Base-by-base conservation (phyloP, 1,139 yeast genomes). In the Tardiomyces blankii region DNA sequence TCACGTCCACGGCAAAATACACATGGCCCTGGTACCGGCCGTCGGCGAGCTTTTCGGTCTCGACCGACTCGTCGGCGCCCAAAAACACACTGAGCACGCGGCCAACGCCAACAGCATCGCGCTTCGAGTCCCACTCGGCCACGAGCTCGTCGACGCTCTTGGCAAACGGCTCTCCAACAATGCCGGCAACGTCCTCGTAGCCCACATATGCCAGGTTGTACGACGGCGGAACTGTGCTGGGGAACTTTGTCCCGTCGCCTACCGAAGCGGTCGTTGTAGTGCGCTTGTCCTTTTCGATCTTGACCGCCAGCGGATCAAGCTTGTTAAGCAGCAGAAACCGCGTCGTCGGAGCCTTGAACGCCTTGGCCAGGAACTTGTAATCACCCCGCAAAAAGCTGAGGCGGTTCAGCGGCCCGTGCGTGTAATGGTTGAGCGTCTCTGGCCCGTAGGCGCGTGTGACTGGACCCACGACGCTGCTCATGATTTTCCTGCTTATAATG, bases 321-420 rank as follows among this genome's bases (percentile, higher is more conserved):
- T 66, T 53, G 13, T 64, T 56, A 39, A 74, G 76, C 42, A 83
- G 76, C 7, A 86, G 59, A 51, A 85, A 78, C 47, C 77, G 67
- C 1, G 91, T 69, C 5, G 72, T 63, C 1, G 74, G 67, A 54
- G 76, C 80, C 13, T 56, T 61, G 40, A 80, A 59, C 1, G 88
- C 78, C 33, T 64, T 58, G 42, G 67, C 55, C 21, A 88, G 72
- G 57, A 86, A 88, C 30, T 69, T 74, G 21, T 65, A 48, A 58
- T 87, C 83, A 30, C 78, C 80, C 46, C 96, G 69, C 42, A 88
- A 68, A 58, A 87, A 89, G 12, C 93, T 80, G 9, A 88, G 80
- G 51, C 96, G 68, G 64, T 89, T 88, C 46, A 89, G 67, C 6
- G 76, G 78, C 50, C 77, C 80, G 18, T 73, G 72, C 13, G 84